Percentiles rank a stretch among this genome's conserved stretches.
These are phyloP conservation scores for Hericium rajendrae DNA, from an alignment of 768 basidiomycete species.

Conservation along the genomic window DNA sequence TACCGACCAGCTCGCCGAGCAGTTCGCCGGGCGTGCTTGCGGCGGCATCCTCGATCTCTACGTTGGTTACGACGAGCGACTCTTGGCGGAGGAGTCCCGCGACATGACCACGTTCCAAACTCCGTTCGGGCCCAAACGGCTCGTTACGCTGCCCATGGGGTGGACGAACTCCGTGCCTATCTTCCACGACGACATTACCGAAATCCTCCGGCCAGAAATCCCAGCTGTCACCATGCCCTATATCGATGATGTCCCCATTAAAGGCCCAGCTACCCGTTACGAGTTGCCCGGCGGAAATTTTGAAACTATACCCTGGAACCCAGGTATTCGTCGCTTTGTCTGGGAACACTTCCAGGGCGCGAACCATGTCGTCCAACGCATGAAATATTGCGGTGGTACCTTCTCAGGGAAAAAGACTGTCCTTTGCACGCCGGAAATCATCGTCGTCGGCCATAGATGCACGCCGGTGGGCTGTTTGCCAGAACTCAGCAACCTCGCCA, in stretches of 20 bases:
- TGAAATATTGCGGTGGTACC: slow-evolving; percentile 28
- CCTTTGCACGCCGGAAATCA: slow-evolving; percentile 19
- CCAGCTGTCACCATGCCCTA: slow-evolving; percentile 20
- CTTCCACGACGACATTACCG: no score
- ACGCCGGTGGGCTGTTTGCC: slow-evolving; percentile 25
- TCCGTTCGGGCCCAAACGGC: no score
- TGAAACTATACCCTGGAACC: slow-evolving; percentile 29
- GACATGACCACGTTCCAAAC: no score
- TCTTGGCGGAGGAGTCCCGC: no score
- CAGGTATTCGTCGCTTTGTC: slow-evolving; percentile 26
- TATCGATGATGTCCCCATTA: slow-evolving; percentile 30
- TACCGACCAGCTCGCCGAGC: no score
- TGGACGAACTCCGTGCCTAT: no score
- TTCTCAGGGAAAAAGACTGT: slow-evolving; percentile 28
- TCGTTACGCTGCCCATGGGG: no score
- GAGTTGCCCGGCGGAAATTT: slow-evolving; percentile 17
- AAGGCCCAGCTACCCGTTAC: slow-evolving; percentile 26
- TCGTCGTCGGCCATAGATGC: slow-evolving; percentile 30
- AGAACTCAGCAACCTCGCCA: slow-evolving; percentile 17
- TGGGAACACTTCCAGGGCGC: slow-evolving; percentile 30
- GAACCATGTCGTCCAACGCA: slow-evolving; percentile 27
- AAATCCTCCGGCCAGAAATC: no score
- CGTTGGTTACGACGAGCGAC: no score
- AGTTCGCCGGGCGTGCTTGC: no score
- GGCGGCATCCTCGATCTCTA: no score